These are phyloP conservation scores for Suillus cothurnatus DNA, from an alignment of 768 basidiomycete species.

Conservation along the genomic window DNA sequence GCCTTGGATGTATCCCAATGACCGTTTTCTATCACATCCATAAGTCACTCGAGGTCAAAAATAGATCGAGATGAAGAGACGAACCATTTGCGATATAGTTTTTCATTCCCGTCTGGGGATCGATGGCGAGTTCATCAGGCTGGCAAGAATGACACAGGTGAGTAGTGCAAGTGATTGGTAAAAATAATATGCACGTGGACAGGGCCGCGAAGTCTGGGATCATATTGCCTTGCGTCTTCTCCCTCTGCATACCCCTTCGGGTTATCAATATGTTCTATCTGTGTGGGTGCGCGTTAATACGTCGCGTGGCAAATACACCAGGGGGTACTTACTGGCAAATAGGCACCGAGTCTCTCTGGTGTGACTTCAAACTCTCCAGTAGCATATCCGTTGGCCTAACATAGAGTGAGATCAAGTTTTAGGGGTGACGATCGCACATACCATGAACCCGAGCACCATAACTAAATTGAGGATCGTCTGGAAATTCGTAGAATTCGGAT, in stretches of 20 bases:
- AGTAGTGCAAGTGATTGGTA: not conserved
- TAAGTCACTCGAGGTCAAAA: not conserved
- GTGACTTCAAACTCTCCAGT: constrained; percentile 89
- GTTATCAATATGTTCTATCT: constrained; percentile 91
- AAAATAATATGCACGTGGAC: constrained; percentile 59
- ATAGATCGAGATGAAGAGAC: not conserved
- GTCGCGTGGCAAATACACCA: not conserved
- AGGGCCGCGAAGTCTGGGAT: constrained; percentile 77
- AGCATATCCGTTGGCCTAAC: constrained; percentile 76
- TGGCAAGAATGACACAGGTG: constrained; percentile 25
- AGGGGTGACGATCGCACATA: constrained; percentile 30
- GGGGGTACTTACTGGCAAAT: constrained; percentile 65
- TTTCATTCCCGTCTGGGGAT: constrained; percentile 89
- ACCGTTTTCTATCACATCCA: constrained; percentile 52
- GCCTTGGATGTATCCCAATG: constrained; percentile 89
- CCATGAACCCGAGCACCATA: constrained; percentile 92
- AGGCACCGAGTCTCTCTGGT: constrained; percentile 75
- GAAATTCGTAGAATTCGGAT: not conserved
- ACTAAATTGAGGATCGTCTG: constrained; percentile 86
- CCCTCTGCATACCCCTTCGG: constrained; percentile 87
- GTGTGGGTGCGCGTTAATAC: constrained; percentile 5
- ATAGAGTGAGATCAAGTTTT: not conserved
- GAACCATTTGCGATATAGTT: constrained; percentile 88
- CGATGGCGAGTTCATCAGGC: constrained; percentile 84
- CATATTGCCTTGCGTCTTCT: constrained; percentile 78